Evolutionary conservation across 2,329 filamentous ascomycete genomes (phyloP).

Genomic region (Penicillium sp.): DNA sequence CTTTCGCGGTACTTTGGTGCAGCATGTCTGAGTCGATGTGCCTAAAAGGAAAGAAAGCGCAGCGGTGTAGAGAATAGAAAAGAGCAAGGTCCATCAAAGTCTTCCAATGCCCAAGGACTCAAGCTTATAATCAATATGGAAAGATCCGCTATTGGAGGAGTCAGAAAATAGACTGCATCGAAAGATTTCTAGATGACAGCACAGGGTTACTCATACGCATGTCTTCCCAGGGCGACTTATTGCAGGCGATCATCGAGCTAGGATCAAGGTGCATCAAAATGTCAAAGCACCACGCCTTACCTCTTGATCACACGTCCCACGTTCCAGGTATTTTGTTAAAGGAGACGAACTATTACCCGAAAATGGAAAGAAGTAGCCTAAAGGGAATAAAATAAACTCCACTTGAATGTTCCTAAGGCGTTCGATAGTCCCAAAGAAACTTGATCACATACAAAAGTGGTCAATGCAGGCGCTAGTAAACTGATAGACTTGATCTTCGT

Average conservation of each 20-base stretch:
- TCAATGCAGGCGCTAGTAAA: conserved; percentile 36
- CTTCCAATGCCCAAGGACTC: conserved; percentile 19
- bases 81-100: conserved; percentile 21
- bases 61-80: conserved; percentile 14
- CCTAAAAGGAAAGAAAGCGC: conserved; percentile 7
- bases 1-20: conserved; percentile 20
- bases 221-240: conserved; percentile 34
- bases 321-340: conserved; percentile 10
- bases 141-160: conserved; percentile 37
- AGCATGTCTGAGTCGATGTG: conserved; percentile 31
- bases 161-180: conserved; percentile 38
- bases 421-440: conserved; percentile 4
- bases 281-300: conserved; percentile 23
- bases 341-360: conserved; percentile 28
- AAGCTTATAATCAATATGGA: conserved; percentile 36
- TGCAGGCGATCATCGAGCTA: conserved; percentile 40
- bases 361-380: conserved; percentile 21
- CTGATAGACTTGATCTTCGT: conserved; percentile 39
- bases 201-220: conserved; percentile 37
- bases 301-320: conserved; percentile 21
- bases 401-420: background rate
- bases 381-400: background rate
- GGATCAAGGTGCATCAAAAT: conserved; percentile 28
- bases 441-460: conserved; percentile 20
- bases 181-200: conserved; percentile 38